A percentile compares a stretch with the other conserved stretches of the same genome.
These are phyloP conservation scores for Steccherinum ochraceum DNA, from an alignment of 768 basidiomycete species.

Conservation along the genomic window DNA sequence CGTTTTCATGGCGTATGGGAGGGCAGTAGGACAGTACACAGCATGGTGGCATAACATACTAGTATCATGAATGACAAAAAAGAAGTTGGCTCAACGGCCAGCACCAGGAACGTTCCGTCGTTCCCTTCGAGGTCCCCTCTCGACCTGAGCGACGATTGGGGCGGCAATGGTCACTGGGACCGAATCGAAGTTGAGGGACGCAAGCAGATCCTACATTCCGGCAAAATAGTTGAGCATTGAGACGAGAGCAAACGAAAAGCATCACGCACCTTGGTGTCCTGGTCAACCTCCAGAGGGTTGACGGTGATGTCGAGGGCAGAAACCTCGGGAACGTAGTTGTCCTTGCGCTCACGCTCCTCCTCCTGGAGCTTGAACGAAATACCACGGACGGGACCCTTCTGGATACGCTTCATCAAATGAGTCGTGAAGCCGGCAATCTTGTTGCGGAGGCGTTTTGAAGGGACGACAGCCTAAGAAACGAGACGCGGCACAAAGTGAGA, in stretches of 20 bases:
- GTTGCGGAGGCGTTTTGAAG: constrained; percentile 98
- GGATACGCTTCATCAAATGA: constrained; percentile 99
- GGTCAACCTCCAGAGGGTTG: constrained; percentile 80
- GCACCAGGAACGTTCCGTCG: constrained; percentile 80
- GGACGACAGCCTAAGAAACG: constrained; percentile 74
- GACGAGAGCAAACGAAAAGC: background rate
- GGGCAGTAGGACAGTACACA: constrained; percentile 11
- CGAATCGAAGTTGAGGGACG: constrained; percentile 90
- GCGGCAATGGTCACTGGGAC: constrained; percentile 68
- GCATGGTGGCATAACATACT: constrained; percentile 8
- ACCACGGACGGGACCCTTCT: constrained; percentile 95
- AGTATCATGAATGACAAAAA: constrained; percentile 16
- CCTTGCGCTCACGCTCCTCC: constrained; percentile 98
- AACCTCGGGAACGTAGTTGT: constrained; percentile 98
- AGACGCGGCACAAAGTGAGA: background rate
- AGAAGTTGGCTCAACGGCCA: constrained; percentile 32
- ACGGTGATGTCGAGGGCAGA: constrained; percentile 84
- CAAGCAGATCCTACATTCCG: constrained; percentile 78
- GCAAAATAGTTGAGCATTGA: constrained; percentile 1
- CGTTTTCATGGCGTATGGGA: background rate
- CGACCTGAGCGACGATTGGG: constrained; percentile 58
- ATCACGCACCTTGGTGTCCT: constrained; percentile 80
- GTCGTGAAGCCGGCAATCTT: constrained; percentile 99
- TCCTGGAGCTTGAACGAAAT: constrained; percentile 99
- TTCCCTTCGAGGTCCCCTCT: constrained; percentile 62